phyloP scores from a whole-genome alignment of 2,329 filamentous ascomycete genomes.

The Ceratocystis huliohia region DNA sequence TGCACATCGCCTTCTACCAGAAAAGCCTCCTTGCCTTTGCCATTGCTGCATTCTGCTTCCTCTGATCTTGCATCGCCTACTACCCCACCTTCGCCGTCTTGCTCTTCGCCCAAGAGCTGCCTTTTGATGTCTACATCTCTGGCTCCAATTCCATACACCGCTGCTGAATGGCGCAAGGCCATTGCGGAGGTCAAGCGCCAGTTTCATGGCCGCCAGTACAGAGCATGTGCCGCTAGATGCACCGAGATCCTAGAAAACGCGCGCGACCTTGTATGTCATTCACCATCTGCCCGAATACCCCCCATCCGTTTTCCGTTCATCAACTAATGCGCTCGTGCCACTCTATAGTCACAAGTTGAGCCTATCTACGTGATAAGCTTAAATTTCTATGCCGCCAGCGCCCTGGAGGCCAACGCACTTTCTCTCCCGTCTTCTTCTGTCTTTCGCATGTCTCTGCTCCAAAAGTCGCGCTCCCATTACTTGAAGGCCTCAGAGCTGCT shows the following conservation, averaged over 20 bases:
- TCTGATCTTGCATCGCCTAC: too few relatives aligned
- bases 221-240: constrained; percentile 41
- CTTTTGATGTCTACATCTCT: constrained; percentile 20
- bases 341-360: constrained; percentile 32
- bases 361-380: constrained; percentile 46
- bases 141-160: constrained; percentile 32
- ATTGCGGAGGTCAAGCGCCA: constrained; percentile 43
- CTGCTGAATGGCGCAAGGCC: constrained; percentile 39
- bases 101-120: constrained; percentile 12
- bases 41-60: neutral
- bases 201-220: constrained; percentile 39
- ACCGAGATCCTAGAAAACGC: constrained; percentile 40
- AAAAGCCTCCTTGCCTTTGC: neutral
- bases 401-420: constrained; percentile 44
- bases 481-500: constrained; percentile 37
- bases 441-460: constrained; percentile 37
- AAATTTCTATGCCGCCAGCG: constrained; percentile 49
- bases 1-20: constrained; percentile 11
- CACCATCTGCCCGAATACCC: constrained; percentile 7
- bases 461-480: constrained; percentile 42
- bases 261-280: constrained; percentile 33
- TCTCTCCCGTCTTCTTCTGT: constrained; percentile 35
- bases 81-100: neutral
- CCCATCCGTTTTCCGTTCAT: neutral
- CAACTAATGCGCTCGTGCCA: constrained; percentile 20